Percentiles rank a stretch among this genome's conserved stretches.
These are phyloP conservation scores for Gossypium laxum DNA, from an alignment of 441 rosid genomes.

Conservation along the genomic window DNA sequence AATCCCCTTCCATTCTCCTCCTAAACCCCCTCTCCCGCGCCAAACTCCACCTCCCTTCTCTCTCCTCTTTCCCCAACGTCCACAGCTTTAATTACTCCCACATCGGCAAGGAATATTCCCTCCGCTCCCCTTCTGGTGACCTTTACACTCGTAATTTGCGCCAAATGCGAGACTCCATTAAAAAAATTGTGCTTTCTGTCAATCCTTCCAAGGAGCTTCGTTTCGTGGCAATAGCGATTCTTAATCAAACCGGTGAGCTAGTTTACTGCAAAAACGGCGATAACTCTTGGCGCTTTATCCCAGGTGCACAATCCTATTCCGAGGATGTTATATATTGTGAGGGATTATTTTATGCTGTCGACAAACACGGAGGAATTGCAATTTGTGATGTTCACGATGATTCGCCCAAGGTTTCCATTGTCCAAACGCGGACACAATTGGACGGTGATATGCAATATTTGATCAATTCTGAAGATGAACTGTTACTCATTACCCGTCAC, in stretches of 20 bases:
- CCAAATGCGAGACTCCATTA: constrained; percentile 43
- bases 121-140: constrained; percentile 15
- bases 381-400: constrained; percentile 29
- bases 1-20: constrained; percentile 31
- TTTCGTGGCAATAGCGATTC: constrained; percentile 39
- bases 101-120: constrained; percentile 43
- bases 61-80: constrained; percentile 44
- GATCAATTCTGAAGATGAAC: constrained; percentile 36
- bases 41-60: constrained; percentile 35
- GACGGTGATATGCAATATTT: constrained; percentile 53
- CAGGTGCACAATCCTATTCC: constrained; percentile 23
- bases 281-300: constrained; percentile 29
- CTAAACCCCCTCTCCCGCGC: constrained; percentile 43
- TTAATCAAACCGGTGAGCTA: constrained; percentile 26
- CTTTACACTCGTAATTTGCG: constrained; percentile 23
- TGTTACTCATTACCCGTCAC: constrained; percentile 34
- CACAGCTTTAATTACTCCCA: constrained; percentile 32
- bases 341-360: constrained; percentile 39
- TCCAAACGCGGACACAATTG: constrained; percentile 21
- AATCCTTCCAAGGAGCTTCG: constrained; percentile 26
- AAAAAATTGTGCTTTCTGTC: constrained; percentile 41
- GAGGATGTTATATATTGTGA: constrained; percentile 38
- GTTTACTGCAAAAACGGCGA: constrained; percentile 38
- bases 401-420: constrained; percentile 23
- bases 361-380: constrained; percentile 29